Base-by-base conservation (phyloP, 1,139 yeast genomes). In the Sugiyamaella pinicola region DNA sequence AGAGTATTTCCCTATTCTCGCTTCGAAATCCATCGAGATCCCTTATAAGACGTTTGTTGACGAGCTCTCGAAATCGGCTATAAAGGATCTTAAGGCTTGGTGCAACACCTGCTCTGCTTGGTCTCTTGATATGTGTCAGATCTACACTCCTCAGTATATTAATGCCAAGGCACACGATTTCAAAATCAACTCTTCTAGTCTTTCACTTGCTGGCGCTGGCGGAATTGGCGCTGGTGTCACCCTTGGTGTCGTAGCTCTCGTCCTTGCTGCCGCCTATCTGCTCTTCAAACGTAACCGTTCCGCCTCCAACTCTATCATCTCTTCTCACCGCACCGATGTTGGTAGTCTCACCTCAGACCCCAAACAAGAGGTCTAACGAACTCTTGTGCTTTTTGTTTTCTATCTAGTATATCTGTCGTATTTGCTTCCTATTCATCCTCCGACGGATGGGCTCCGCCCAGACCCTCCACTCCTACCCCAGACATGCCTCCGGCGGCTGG, bases 141-240 rank as follows among this genome's bases (percentile, higher is more conserved):
- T 69, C 19, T 71, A 64, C 62, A 62, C 71, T 26, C 57, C 60
- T 15, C 34, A 54, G 29, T 59, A 56, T 47, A 47, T 55, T 22
- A 44, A 52, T 24, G 60, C 60, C 22, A 34, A 37, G 26, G 62
- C 71, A 18, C 64, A 63, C 49, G 54, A 55, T 24, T 58, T 66
- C 28, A 56, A 66, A 40, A 53, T 70, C 35, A 54, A 56, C 13
- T 58, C 59, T 19, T 35, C 69, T 24, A 61, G 59, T 5, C 54
- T 75, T 49, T 54, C 72, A 5, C 61, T 66, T 17, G 78, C 77
- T 8, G 77, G 58, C 39, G 79, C 78, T 29, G 79, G 79, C 55
- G 79, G 79, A 54, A 74, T 76, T 56, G 79, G 79, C 49, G 79
- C 79, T n/a, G 79, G 78, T 61, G 76, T 73, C 42, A 75, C 79